Conservation (phyloP, 192 early-diverging fungal species). For the Coemansia sp. region DNA sequence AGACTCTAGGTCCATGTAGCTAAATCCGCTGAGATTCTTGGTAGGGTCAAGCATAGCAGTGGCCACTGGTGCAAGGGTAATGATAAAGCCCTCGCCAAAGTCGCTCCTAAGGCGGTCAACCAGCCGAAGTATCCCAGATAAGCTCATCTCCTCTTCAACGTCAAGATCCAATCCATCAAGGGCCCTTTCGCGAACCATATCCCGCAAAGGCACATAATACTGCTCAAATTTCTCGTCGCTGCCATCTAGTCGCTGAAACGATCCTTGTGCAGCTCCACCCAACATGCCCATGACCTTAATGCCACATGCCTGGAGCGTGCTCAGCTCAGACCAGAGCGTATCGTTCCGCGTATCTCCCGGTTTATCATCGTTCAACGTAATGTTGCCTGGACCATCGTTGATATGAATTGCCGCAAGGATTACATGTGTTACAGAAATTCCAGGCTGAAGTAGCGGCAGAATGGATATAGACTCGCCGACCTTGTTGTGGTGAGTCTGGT, state of each 20-base stretch:
- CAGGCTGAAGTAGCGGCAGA: slow-evolving; percentile 11
- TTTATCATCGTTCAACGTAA: slow-evolving; percentile 7
- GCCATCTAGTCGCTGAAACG: slow-evolving; percentile 7
- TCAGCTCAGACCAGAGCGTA: slow-evolving; percentile 7
- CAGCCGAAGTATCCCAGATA: slow-evolving; percentile 7
- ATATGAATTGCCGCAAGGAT: slow-evolving; percentile 15
- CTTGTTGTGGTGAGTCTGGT: slow-evolving; percentile 10
- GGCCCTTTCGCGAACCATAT: slow-evolving; percentile 4
- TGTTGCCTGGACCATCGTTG: slow-evolving; percentile 6
- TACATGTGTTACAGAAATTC: slow-evolving; percentile 8
- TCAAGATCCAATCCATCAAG: slow-evolving; percentile 9
- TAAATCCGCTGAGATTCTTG: slow-evolving; percentile 12
- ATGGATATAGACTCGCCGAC: slow-evolving; percentile 6
- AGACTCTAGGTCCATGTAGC: slow-evolving; percentile 1
- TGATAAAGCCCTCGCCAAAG: slow-evolving; percentile 14
- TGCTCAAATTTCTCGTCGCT: slow-evolving; percentile 7
- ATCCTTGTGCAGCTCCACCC: slow-evolving; percentile 9
- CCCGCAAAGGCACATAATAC: slow-evolving; percentile 8
- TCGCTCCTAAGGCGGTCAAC: slow-evolving; percentile 11
- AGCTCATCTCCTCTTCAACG: slow-evolving; percentile 13
- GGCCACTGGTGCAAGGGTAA: slow-evolving; percentile 12
- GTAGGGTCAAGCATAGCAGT: slow-evolving; percentile 9
- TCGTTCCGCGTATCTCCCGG: neutral
- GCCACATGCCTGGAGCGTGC: slow-evolving; percentile 3
- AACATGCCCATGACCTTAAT: slow-evolving; percentile 15